Percentiles rank a stretch among this genome's conserved stretches.
phyloP scores from a whole-genome alignment of 2,329 filamentous ascomycete genomes.

The Trichoderma polysporum region DNA sequence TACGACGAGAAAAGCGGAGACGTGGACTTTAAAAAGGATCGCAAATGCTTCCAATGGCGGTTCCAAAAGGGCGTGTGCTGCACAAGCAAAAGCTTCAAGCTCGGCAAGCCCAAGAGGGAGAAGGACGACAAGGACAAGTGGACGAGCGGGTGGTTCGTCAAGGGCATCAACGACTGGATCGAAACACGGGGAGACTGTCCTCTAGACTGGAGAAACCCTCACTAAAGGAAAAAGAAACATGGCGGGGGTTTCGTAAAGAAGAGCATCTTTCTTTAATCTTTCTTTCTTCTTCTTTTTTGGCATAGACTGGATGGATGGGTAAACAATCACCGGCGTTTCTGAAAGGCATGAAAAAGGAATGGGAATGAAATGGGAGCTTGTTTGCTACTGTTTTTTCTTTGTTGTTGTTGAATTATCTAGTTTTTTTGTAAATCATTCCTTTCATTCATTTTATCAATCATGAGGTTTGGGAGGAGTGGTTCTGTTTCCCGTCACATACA shows the following conservation, averaged over 20 bases:
- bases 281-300: not conserved
- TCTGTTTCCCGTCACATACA: not conserved
- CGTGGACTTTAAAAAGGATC: conserved; percentile 32
- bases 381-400: not conserved
- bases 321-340: conserved; percentile 8
- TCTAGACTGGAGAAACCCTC: conserved; percentile 42
- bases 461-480: not conserved
- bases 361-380: not conserved
- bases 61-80: conserved; percentile 47
- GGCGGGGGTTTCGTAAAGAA: not conserved
- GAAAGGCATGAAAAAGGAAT: not conserved
- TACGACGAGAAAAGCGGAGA: conserved; percentile 28
- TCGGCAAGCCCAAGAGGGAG: conserved; percentile 40
- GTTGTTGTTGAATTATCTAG: not conserved
- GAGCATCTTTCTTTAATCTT: conserved; percentile 21
- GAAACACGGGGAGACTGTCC: conserved; percentile 45
- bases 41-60: conserved; percentile 48
- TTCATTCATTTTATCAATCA: not conserved
- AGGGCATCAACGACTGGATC: conserved; percentile 50
- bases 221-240: conserved; percentile 21
- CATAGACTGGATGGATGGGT: conserved; percentile 12
- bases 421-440: not conserved
- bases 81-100: conserved; percentile 44
- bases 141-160: conserved; percentile 47
- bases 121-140: conserved; percentile 36